A percentile compares a stretch with the other conserved stretches of the same genome.
phyloP scores from a whole-genome alignment of 495 filamentous ascomycete species.

The Aspergillus funiculosus region DNA sequence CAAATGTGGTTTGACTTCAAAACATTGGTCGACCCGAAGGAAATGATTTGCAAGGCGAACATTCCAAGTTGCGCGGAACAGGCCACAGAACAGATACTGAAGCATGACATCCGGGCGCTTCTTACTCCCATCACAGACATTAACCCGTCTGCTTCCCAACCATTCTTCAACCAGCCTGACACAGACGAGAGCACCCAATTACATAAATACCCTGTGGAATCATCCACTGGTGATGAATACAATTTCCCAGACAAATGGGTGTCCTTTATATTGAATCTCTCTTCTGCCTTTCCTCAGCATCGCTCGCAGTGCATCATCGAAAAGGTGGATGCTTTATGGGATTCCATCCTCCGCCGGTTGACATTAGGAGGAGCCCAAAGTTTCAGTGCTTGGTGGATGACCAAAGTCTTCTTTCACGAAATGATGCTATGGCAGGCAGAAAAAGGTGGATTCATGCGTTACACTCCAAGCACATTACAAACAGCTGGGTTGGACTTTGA shows the following conservation, averaged over 20 bases:
- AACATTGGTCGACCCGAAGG: slow-evolving; percentile 63
- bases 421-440: slow-evolving; percentile 90
- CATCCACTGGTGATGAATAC: slow-evolving; percentile 38
- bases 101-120: slow-evolving; percentile 66
- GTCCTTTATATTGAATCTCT: slow-evolving; percentile 69
- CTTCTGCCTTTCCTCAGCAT: slow-evolving; percentile 67
- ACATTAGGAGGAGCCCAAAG: slow-evolving; percentile 77
- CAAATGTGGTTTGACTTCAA: slow-evolving; percentile 95
- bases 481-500: slow-evolving; percentile 33
- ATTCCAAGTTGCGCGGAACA: slow-evolving; percentile 37
- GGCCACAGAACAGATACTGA: slow-evolving; percentile 60
- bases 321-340: slow-evolving; percentile 42
- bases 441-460: slow-evolving; percentile 82
- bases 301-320: slow-evolving; percentile 50
- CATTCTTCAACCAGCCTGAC: slow-evolving; percentile 42
- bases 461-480: slow-evolving; percentile 43
- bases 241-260: slow-evolving; percentile 84
- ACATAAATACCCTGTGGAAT: slow-evolving; percentile 34
- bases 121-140: slow-evolving; percentile 46
- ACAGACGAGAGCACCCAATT: slow-evolving; percentile 30
- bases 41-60: slow-evolving; percentile 41
- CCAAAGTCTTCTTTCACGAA: slow-evolving; percentile 96
- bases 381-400: slow-evolving; percentile 96
- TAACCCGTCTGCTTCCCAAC: slow-evolving; percentile 26
- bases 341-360: slow-evolving; percentile 40